Evolutionary conservation across 805 yeast species (phyloP), one percentile per base, ranked within the genome.

Genomic region (Saccharomycopsis sp.): DNA sequence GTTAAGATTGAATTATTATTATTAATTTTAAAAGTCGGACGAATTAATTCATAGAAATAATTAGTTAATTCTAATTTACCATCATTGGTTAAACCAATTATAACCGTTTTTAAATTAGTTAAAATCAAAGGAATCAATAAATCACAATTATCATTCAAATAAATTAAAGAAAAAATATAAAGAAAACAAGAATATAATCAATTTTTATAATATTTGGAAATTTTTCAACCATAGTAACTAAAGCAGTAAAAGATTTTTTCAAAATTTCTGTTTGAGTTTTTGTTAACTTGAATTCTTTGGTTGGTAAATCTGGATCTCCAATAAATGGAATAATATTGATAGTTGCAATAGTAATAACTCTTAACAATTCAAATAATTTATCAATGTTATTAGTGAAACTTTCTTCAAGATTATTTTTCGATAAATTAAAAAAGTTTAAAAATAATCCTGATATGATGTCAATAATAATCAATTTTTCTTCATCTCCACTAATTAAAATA

Each of bases 351-450:
- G 82, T 66, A 14, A 74, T 70, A 4, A 87, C 69, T 47, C 95
- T 67, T 37, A 87, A 59, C 20, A 88, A 63, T 54, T 89, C 96
- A 56, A 89, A 85, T 33, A 86, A 60, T 52, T 83, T 85, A 50
- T 85, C 94, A 40, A 83, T 78, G 38, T 76, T 79, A 21, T 64
- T 59, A 26, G 69, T 61, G 41, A 75, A 62, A 28, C 62, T 66
- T 8, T 69, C 74, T 1, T 60, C 57, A 1, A 56, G 46, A 3
- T 48, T 50, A 14, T 57, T 55, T 13, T 44, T 31, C n/a, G n/a
- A n/a, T 3, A 39, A 40, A 23, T 54, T 61, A 21, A 68, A 61
- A 49, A 68, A 69, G 14, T 66, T 59, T 29, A 65, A 54, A 39
- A 79, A 77, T 20, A 81, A 61, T 36, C 68, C 70, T 21, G 70